These are phyloP conservation scores for Blastobotrys mokoenaii DNA, from an alignment of 805 yeast genomes.

Conservation along the genomic window DNA sequence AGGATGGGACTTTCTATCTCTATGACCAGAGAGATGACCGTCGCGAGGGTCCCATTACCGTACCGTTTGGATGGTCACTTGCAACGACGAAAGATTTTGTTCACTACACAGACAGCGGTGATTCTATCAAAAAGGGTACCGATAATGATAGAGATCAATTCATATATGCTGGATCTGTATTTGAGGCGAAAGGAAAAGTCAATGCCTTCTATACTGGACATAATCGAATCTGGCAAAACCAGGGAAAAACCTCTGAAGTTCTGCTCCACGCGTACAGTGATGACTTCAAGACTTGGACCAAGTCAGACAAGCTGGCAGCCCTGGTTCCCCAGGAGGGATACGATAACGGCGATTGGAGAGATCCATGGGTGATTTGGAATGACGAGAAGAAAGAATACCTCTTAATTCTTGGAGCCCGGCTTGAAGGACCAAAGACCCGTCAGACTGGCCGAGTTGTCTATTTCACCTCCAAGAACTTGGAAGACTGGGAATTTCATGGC, in stretches of 20 bases:
- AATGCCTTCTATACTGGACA: conserved; percentile 6
- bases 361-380: conserved; percentile 7
- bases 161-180: conserved; percentile 6
- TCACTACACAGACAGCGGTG: conserved; percentile 1
- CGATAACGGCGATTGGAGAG: conserved; percentile 4
- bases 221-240: conserved; percentile 4
- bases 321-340: conserved; percentile 5
- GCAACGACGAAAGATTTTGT: conserved; percentile 4
- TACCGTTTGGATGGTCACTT: conserved; percentile 4
- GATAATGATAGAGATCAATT: conserved; percentile 4
- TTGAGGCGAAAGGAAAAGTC: conserved; percentile 4
- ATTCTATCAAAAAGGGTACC: conserved; percentile 6
- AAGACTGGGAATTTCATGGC: conserved; percentile 3
- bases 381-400: conserved; percentile 4
- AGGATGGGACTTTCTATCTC: conserved; percentile 6
- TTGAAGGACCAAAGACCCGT: conserved; percentile 5
- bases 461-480: conserved; percentile 4
- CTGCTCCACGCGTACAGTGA: conserved; percentile 4
- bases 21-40: conserved; percentile 7
- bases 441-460: conserved; percentile 5
- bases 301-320: conserved; percentile 2
- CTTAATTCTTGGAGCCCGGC: conserved; percentile 4
- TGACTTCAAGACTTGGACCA: conserved; percentile 5
- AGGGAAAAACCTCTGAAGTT: conserved; percentile 5
- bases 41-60: conserved; percentile 6